Conservation (phyloP, 2,329 filamentous ascomycete genomes). For the Exophiala aquamarina region DNA sequence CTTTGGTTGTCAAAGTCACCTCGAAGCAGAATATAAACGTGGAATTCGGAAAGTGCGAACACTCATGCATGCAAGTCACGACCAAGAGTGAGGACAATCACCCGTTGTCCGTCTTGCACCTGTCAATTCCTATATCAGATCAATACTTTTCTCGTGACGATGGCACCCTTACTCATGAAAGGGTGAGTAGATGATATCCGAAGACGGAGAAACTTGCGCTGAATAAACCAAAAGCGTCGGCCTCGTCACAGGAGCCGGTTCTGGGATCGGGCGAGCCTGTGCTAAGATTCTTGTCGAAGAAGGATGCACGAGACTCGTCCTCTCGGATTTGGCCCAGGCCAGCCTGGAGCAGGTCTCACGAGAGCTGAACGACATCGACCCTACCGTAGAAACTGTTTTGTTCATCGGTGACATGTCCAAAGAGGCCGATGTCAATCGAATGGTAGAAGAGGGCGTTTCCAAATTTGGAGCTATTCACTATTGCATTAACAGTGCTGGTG, state of each 20-base stretch:
- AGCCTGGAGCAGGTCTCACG: conserved; percentile 11
- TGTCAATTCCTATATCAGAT: too few species aligned
- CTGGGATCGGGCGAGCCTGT: conserved; percentile 23
- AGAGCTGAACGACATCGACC: conserved; percentile 16
- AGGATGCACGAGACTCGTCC: conserved; percentile 20
- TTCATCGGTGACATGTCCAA: conserved; percentile 48
- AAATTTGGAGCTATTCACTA: conserved; percentile 48
- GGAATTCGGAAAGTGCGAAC: neutral
- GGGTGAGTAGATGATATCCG: conserved; percentile 7
- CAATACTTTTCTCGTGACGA: neutral
- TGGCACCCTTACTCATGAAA: conserved; percentile 17
- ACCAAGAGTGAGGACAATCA: conserved; percentile 1
- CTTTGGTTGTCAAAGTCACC: neutral
- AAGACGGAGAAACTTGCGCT: conserved; percentile 2
- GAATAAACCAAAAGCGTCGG: conserved; percentile 11
- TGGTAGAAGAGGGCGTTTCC: conserved; percentile 55
- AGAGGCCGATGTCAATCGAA: conserved; percentile 52
- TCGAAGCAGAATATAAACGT: neutral
- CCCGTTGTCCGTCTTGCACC: neutral
- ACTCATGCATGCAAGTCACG: neutral
- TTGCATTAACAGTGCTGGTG: conserved; percentile 31
- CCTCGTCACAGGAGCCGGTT: conserved; percentile 22
- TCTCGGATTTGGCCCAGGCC: conserved; percentile 14
- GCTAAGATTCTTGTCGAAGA: conserved; percentile 18
- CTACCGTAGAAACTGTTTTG: conserved; percentile 6